phyloP scores from a whole-genome alignment of 1,284 basidiomycete species.

The Naganishia cerealis region DNA sequence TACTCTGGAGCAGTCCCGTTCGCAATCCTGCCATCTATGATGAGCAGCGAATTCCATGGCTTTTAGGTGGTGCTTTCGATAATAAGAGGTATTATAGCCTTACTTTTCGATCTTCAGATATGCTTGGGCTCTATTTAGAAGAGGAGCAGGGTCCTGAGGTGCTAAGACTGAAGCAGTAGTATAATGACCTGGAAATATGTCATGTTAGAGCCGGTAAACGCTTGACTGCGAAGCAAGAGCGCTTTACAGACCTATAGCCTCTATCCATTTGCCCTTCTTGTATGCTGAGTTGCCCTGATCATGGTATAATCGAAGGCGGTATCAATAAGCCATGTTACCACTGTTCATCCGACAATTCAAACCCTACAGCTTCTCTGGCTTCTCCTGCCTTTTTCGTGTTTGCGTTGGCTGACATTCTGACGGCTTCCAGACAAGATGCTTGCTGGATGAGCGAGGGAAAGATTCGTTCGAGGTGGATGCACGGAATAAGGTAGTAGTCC shows the following conservation, averaged over 20 bases:
- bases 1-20: slow-evolving; percentile 48
- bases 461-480: too few species aligned
- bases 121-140: slow-evolving; percentile 51
- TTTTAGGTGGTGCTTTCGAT: neutral
- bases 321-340: neutral
- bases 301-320: neutral
- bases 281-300: slow-evolving; percentile 50
- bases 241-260: slow-evolving; percentile 44
- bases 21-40: slow-evolving; percentile 47
- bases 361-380: slow-evolving; percentile 24
- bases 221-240: neutral
- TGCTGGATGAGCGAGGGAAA: neutral
- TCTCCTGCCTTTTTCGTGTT: slow-evolving; percentile 15
- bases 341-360: neutral
- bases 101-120: slow-evolving; percentile 53
- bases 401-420: neutral
- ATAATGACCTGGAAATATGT: slow-evolving; percentile 42
- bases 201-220: neutral
- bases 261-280: slow-evolving; percentile 51
- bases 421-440: neutral
- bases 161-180: slow-evolving; percentile 45
- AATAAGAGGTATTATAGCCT: slow-evolving; percentile 23
- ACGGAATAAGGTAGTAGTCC: too few species aligned
- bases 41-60: neutral
- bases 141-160: slow-evolving; percentile 43